Evolutionary conservation across 192 early-diverging fungal species (phyloP).

Genomic region (Gamsiella multidivaricata): DNA sequence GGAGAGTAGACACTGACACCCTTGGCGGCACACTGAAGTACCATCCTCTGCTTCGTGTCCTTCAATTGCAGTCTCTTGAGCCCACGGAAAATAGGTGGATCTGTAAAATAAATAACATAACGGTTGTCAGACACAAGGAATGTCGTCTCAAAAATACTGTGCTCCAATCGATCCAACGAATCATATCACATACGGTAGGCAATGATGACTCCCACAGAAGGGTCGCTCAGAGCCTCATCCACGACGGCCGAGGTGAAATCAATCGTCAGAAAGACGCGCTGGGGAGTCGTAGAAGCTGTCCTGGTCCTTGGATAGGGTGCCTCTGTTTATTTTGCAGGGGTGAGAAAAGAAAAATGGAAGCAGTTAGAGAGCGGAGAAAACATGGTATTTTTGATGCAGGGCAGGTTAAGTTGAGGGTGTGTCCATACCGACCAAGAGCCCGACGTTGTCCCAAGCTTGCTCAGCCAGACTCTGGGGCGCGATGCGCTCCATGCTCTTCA

Average conservation of each 20-base stretch:
- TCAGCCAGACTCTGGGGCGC: conserved; percentile 88
- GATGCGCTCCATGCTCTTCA: conserved; percentile 79
- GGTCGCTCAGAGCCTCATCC: conserved; percentile 80
- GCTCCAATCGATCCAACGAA: conserved; percentile 4
- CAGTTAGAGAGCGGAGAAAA: not conserved
- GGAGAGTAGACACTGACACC: conserved; percentile 91
- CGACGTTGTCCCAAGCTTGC: conserved; percentile 92
- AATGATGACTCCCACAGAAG: conserved; percentile 85
- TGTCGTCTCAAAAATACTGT: not conserved
- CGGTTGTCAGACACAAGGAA: not conserved
- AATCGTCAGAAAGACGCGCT: conserved; percentile 89
- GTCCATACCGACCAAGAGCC: conserved; percentile 76
- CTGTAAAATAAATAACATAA: not conserved
- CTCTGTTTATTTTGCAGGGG: conserved; percentile 56
- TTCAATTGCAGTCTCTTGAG: conserved; percentile 81
- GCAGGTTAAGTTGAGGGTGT: not conserved
- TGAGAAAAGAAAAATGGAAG: not conserved
- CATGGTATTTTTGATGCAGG: not conserved
- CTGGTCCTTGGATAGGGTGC: conserved; percentile 79
- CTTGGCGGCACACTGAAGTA: conserved; percentile 82
- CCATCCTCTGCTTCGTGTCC: conserved; percentile 85
- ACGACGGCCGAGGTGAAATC: conserved; percentile 86
- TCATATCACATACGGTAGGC: conserved; percentile 71
- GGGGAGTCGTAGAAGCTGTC: conserved; percentile 56
- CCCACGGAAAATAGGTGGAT: conserved; percentile 90